Conservation (phyloP, 2,329 filamentous ascomycete species). For the Aspergillus fijiensis region DNA sequence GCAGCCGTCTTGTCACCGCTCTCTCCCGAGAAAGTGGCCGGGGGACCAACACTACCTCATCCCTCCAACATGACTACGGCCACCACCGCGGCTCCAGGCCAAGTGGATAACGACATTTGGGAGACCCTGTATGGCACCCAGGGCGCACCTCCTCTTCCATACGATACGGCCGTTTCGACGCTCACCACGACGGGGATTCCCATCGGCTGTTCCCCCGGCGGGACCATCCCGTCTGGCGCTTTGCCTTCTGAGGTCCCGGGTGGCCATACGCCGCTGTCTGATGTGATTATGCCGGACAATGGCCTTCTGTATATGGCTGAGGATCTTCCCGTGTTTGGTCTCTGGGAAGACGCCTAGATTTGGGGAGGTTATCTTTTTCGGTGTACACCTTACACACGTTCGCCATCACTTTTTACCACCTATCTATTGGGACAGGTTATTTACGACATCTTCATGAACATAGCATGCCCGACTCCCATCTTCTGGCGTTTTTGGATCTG, state of each 20-base stretch:
- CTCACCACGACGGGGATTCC: conserved; percentile 36
- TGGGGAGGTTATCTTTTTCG: no score
- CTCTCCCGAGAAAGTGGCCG: conserved; percentile 22
- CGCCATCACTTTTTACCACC: neutral
- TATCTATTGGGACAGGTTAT: neutral
- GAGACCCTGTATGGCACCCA: conserved; percentile 27
- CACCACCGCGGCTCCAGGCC: conserved; percentile 10
- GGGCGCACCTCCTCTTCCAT: conserved; percentile 23
- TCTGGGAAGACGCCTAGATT: conserved; percentile 30
- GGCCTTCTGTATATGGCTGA: conserved; percentile 37
- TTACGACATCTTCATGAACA: neutral
- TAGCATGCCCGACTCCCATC: no score
- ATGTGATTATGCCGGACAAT: conserved; percentile 34
- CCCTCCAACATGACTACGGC: conserved; percentile 9
- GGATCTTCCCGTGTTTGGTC: conserved; percentile 33
- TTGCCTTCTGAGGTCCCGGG: conserved; percentile 13
- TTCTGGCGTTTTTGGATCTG: neutral
- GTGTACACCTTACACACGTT: neutral
- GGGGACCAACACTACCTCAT: conserved; percentile 19
- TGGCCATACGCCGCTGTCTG: conserved; percentile 33
- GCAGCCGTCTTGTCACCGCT: conserved; percentile 23
- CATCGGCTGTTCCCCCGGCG: conserved; percentile 33
- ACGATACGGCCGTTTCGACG: conserved; percentile 33
- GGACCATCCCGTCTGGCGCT: conserved; percentile 24
- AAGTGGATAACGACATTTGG: conserved; percentile 29